Evolutionary conservation across 225 moss, liverwort and hornwort species (phyloP).

Genomic region (Physcomitrium patens): DNA sequence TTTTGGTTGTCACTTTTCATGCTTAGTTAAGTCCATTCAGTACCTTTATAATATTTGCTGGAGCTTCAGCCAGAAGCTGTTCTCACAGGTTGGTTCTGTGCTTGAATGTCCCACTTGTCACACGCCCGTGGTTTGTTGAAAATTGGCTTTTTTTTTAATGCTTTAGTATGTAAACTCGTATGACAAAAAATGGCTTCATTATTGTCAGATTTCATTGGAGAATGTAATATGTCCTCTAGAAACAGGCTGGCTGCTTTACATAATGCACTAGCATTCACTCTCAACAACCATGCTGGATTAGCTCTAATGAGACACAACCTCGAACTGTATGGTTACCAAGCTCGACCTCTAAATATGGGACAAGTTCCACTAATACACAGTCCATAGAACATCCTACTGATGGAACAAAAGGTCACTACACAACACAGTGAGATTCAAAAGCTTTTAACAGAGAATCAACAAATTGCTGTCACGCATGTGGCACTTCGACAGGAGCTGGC

Average conservation of each 20-base stretch:
- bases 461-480: constrained; percentile 83
- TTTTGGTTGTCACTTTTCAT: background rate
- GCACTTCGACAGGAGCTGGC: constrained; percentile 82
- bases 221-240: constrained; percentile 38
- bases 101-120: background rate
- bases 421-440: constrained; percentile 79
- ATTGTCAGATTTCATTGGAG: no score
- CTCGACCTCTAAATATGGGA: constrained; percentile 64
- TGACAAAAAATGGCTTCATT: no score
- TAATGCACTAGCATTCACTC: constrained; percentile 40
- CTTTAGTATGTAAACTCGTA: background rate
- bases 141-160: background rate
- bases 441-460: constrained; percentile 85
- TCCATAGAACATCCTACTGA: constrained; percentile 47
- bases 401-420: constrained; percentile 68
- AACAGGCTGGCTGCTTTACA: constrained; percentile 57
- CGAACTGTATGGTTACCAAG: constrained; percentile 53
- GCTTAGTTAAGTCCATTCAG: background rate
- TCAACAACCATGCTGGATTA: constrained; percentile 29
- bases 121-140: background rate
- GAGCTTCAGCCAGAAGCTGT: background rate
- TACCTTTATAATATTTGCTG: no score
- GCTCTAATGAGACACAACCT: constrained; percentile 45
- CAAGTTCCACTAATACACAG: constrained; percentile 54
- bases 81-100: background rate